Evolutionary conservation across 2,329 filamentous ascomycete genomes (phyloP), one percentile per base, ranked within the genome.

Genomic region (Calonectria pseudoturangicola): DNA sequence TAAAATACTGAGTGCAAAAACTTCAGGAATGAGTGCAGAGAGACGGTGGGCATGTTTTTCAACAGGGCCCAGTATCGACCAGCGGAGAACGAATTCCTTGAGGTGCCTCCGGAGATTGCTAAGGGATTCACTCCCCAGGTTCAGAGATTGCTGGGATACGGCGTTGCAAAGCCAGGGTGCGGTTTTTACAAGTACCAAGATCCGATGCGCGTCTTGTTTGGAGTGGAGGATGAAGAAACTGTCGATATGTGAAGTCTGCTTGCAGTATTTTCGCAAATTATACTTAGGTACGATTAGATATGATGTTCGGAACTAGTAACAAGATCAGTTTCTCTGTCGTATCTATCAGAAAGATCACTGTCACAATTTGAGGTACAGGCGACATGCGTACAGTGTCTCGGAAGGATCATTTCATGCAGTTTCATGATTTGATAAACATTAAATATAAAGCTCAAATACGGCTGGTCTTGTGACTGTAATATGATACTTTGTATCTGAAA

Each of bases 101-200:
- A 74, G 62, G 72, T 75, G 0, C 73, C 73, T 0, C 33, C 68
- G 21, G 73, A 74, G 3, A 50, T 66, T 30, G 64, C 64, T 25
- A 68, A 71, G 15, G 69, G 48, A 0, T 68, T 75, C 16, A 73
- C 60, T 9, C 73, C 73, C 0, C 73, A 75, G 15, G 72, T 73
- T 7, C 69, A 74, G 18, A 50, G 73, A 8, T 25, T 75, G 12
- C 28, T 75, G 1, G 73, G 73, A 0, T 75, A 75, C 25, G 73
- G 73, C 0, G 39, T 75, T 1, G 74, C 69, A 8, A 62, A 66
- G 7, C 73, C 73, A 5, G 71, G 64, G 0, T 25, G 74, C 10
- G 73, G 73, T 0, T 72, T 75, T 10, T 73, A 74, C 43, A 74
- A 72, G 39, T 75, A 75, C 18, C 73, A 75, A n/a, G 73, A 75